These are phyloP conservation scores for Porcisia hertigi DNA, from an alignment of 208 protist genomes.

Conservation along the genomic window DNA sequence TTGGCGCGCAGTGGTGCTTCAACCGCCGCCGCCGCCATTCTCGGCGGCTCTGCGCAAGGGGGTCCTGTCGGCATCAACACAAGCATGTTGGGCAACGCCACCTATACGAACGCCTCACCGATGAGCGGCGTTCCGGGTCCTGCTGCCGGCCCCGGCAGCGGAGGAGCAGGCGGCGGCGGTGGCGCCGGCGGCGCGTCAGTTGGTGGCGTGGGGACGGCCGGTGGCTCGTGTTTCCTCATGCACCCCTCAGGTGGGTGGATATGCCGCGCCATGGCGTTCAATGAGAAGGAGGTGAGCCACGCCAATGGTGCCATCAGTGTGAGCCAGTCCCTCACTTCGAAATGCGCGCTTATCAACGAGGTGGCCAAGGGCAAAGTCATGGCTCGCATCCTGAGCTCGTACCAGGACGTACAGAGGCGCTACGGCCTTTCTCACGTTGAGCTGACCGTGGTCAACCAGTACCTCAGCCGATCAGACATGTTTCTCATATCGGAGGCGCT, in stretches of 20 bases:
- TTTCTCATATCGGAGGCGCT: slow-evolving; percentile 74
- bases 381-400: slow-evolving; percentile 54
- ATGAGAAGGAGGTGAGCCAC: slow-evolving; percentile 62
- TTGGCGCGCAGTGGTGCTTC: neutral
- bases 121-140: slow-evolving; percentile 1
- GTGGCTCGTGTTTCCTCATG: slow-evolving; percentile 13
- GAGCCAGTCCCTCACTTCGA: slow-evolving; percentile 57
- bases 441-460: slow-evolving; percentile 75
- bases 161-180: neutral
- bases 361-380: slow-evolving; percentile 69
- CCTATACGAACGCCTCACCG: neutral
- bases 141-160: slow-evolving; percentile 7
- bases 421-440: slow-evolving; percentile 87
- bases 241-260: slow-evolving; percentile 76
- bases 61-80: neutral
- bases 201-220: neutral
- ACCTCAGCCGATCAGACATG: slow-evolving; percentile 78
- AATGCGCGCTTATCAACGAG: slow-evolving; percentile 75
- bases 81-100: slow-evolving; percentile 2
- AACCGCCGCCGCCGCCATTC: neutral
- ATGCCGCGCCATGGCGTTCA: slow-evolving; percentile 77
- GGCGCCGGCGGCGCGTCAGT: neutral
- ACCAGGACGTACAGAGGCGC: slow-evolving; percentile 60
- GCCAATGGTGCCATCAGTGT: slow-evolving; percentile 85
- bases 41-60: neutral